A percentile compares a stretch with the other conserved stretches of the same genome.
phyloP scores from a whole-genome alignment of 2,329 filamentous ascomycete genomes.

The Hymenoscyphus fructigenus region DNA sequence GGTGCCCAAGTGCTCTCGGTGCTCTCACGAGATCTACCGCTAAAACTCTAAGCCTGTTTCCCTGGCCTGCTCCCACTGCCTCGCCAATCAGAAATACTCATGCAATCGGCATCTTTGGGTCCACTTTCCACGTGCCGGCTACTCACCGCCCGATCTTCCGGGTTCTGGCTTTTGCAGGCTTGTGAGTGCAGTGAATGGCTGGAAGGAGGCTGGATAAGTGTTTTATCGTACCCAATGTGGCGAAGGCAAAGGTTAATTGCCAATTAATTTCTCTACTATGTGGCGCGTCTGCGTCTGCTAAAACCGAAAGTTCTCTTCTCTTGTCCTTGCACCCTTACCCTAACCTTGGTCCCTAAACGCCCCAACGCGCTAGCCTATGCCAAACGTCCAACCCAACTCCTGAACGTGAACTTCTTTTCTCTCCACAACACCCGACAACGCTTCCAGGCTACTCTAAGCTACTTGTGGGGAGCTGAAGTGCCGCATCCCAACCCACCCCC shows the following conservation, averaged over 20 bases:
- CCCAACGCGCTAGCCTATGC: neutral
- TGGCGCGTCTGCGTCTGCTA: neutral
- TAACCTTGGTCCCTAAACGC: neutral
- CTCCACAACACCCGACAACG: slow-evolving; percentile 1
- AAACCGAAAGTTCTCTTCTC: neutral
- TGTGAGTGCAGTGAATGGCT: neutral
- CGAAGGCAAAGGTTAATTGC: neutral
- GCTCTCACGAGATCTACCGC: neutral
- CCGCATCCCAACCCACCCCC: neutral
- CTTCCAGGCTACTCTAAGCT: neutral
- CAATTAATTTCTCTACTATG: neutral
- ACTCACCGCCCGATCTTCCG: neutral
- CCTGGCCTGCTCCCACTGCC: neutral
- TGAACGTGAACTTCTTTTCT: slow-evolving; percentile 3
- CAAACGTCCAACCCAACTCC: neutral
- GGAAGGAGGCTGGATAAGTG: neutral
- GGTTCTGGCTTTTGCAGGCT: neutral
- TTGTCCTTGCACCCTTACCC: neutral
- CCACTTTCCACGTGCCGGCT: neutral
- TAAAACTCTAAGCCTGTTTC: neutral
- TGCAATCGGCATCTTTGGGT: neutral
- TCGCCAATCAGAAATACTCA: neutral
- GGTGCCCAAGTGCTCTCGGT: neutral
- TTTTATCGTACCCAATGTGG: neutral
- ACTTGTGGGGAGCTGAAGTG: neutral